Conservation (phyloP, 2,329 filamentous ascomycete species). For the Clonostachys rhizophaga region DNA sequence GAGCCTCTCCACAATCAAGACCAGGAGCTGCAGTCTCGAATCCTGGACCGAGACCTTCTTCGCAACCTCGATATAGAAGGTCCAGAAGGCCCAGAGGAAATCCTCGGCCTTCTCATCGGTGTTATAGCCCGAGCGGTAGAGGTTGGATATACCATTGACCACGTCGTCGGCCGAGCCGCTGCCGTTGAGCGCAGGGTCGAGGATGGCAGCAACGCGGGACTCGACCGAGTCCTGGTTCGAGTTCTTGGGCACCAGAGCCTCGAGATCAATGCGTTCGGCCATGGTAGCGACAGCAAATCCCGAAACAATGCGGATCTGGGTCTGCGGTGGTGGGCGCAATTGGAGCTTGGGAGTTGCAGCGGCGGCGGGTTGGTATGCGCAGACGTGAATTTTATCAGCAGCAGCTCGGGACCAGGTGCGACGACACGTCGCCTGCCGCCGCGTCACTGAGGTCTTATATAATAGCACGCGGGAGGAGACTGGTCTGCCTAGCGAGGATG, state of each 20-base stretch:
- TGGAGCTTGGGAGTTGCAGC: too few relatives aligned
- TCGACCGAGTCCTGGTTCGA: constrained; percentile 4
- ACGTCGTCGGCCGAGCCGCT: constrained; percentile 5
- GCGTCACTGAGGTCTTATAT: too few relatives aligned
- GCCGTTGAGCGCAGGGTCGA: constrained; percentile 15
- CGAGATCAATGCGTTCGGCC: constrained; percentile 1
- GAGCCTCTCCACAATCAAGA: constrained; percentile 11
- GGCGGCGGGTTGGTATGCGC: too few relatives aligned
- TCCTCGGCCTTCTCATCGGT: constrained; percentile 10
- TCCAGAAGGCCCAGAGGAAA: constrained; percentile 22
- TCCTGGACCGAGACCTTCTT: constrained; percentile 17
- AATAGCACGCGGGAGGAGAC: background rate
- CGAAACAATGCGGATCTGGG: too few relatives aligned
- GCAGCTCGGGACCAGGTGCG: too few relatives aligned
- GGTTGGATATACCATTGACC: constrained; percentile 15
- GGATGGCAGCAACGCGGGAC: constrained; percentile 10
- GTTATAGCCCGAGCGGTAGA: constrained; percentile 9
- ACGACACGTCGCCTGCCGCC: too few relatives aligned
- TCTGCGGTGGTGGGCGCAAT: too few relatives aligned
- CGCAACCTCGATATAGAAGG: constrained; percentile 12
- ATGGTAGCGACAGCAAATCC: background rate
- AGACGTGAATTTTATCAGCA: too few relatives aligned
- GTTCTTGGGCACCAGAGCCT: background rate
- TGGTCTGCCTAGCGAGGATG: background rate
- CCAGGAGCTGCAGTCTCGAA: constrained; percentile 13